Conservation (phyloP, 2,329 filamentous ascomycete genomes). For the Hortaea werneckii region DNA sequence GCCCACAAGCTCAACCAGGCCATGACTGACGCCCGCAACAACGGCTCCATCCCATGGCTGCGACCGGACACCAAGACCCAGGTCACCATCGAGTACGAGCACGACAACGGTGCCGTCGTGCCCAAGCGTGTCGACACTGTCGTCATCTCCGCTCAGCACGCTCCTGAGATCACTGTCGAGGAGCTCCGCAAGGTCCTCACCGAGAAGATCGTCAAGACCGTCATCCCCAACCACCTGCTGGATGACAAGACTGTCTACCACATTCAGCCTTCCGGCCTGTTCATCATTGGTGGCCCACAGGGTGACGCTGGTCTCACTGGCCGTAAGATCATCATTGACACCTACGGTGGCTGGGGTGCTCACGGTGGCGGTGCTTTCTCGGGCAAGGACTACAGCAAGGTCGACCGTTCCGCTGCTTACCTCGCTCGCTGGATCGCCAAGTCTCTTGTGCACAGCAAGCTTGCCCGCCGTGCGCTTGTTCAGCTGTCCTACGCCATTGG, state of each 20-base stretch:
- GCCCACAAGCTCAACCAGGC: conserved; percentile 95
- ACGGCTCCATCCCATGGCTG: conserved; percentile 85
- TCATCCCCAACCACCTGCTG: conserved; percentile 85
- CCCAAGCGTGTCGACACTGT: conserved; percentile 91
- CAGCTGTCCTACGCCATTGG: conserved; percentile 99
- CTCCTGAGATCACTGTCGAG: conserved; percentile 78
- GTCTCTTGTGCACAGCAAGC: conserved; percentile 80
- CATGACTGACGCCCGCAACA: conserved; percentile 80
- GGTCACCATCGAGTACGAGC: conserved; percentile 97
- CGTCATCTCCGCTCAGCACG: conserved; percentile 93
- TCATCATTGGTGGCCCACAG: conserved; percentile 98
- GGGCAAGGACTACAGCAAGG: conserved; percentile 99
- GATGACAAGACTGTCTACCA: conserved; percentile 94
- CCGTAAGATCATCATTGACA: conserved; percentile 99
- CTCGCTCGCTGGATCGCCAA: conserved; percentile 98
- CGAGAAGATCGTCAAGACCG: conserved; percentile 94
- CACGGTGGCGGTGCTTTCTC: conserved; percentile 99
- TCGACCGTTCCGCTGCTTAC: conserved; percentile 96
- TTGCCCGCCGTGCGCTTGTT: conserved; percentile 85
- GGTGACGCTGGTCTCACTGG: conserved; percentile 97
- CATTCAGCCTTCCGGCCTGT: conserved; percentile 95
- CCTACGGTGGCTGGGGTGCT: conserved; percentile 98
- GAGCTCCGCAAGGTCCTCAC: conserved; percentile 86
- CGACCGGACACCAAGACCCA: conserved; percentile 99
- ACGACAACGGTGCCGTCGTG: conserved; percentile 87